Evolutionary conservation across 768 basidiomycete species (phyloP), one percentile per base, ranked within the genome.

Genomic region (Neoboletus magnificus): DNA sequence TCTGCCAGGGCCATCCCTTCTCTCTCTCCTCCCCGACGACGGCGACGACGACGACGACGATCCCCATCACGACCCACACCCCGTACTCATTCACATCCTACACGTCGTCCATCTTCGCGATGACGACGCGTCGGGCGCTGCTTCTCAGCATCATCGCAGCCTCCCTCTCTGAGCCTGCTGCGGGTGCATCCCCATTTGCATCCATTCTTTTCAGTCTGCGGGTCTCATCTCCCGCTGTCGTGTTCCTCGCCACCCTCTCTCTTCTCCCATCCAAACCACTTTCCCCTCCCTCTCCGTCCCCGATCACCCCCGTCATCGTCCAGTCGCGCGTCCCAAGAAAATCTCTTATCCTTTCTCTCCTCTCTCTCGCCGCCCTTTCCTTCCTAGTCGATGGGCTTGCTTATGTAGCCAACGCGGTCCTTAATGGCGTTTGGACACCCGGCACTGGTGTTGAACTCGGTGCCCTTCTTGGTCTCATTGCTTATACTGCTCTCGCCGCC

Each of bases 271-370:
- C 77, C 41, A 79, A 76, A 60, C 77, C 81, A 42, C 67, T 74
- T 9, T 66, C 74, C 8, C 80, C 79, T 1, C 64, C 61, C 9
- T 71, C 74, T 20, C 71, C 69, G 4, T 87, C 85, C 41, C 83
- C 83, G 61, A 91, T 93, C 66, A 89, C 84, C 37, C 74, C 86
- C 50, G 89, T 93, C 69, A 83, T 92, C 71, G 83, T 91, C 66
- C 80, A 85, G 52, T 81, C 79, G 54, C 77, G 80, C 56, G 77
- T 85, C 50, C 93, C 93, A 40, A 86, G 94, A 66, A 83, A 88
- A 56, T 80, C 80, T 40, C 72, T 85, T 56, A 93, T 98, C 67
- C 78, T 94, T 45, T 69, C 79, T 41, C 74, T 91, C 57, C 77
- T 95, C 45, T 82, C 87, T 48, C 74, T 93, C 50, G 67, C 79